These are phyloP conservation scores for Byssochlamys sp. DNA, from an alignment of 2,329 filamentous ascomycete genomes.

Conservation along the genomic window DNA sequence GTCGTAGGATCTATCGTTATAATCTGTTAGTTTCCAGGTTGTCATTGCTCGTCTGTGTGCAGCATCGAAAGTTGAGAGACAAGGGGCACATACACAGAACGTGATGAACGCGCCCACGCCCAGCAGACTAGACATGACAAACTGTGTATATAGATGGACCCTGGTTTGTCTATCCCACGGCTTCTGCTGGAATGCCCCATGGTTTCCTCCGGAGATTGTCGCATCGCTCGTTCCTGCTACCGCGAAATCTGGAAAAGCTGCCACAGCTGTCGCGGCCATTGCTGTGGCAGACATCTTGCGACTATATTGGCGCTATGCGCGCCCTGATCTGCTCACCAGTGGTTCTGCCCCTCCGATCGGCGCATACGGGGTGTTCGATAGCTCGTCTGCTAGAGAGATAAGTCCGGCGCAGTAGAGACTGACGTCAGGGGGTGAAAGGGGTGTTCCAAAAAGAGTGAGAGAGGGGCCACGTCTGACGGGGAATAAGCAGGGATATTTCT, in stretches of 20 bases:
- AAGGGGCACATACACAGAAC: slow-evolving; percentile 33
- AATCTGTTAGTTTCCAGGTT: background rate
- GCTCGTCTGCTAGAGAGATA: background rate
- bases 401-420: background rate
- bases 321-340: background rate
- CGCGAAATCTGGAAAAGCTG: slow-evolving; percentile 13
- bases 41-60: slow-evolving; percentile 6
- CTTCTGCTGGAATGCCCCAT: background rate
- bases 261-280: slow-evolving; percentile 12
- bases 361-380: background rate
- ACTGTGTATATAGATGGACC: slow-evolving; percentile 34
- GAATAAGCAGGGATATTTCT: background rate
- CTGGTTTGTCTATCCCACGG: slow-evolving; percentile 22
- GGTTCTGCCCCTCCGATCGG: background rate
- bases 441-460: background rate
- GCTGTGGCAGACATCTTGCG: slow-evolving; percentile 21
- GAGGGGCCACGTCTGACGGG: background rate
- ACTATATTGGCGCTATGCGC: background rate
- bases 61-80: background rate
- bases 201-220: background rate
- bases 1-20: slow-evolving; percentile 59
- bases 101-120: slow-evolving; percentile 36
- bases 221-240: slow-evolving; percentile 8
- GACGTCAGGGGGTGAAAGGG: background rate
- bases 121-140: slow-evolving; percentile 34